Evolutionary conservation across 192 early-diverging fungal species (phyloP), one percentile per base, ranked within the genome.

Genomic region (Umbelopsis vinacea): DNA sequence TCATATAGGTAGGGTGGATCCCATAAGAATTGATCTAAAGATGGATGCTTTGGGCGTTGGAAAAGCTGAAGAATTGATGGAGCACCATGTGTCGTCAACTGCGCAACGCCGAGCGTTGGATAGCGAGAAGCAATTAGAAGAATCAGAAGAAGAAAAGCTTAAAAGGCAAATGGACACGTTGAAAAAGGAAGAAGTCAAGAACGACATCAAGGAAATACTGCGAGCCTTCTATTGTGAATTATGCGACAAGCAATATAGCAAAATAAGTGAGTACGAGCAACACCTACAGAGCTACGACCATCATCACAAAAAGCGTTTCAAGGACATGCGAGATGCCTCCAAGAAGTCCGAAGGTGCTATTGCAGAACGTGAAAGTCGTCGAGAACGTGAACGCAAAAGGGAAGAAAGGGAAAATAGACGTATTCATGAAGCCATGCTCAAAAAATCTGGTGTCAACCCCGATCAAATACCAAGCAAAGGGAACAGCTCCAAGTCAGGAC

Each of bases 251-350:
- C 93, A 94, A 70, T 94, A 94, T 72, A 84, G 78, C 33, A 90
- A 88, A 66, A 88, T 90, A 17, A 79, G 87, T 35, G 93, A 93
- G 52, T 94, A 89, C 78, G 93, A 94, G 60, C 83, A 84, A 4
- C 93, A 94, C 71, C 69, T 94, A 24, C 87, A 86, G 45, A 87
- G 84, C 35, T 94, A 94, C 66, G 93, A 94, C 74, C 93, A 94
- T 73, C 84, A 92, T 71, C 93, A 94, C 77, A 80, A 85, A 40
- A 90, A 92, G 87, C 82, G 92, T 11, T 91, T 93, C 78, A 92
- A 91, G 60, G 92, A 93, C 19, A 91, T 93, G 92, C 84, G 89
- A 63, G 86, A 92, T 14, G 86, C 73, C 68, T 52, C 75, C 9
- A 87, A 73, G 37, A 68, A 74, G 6, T 73, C 80, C 4, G 76